phyloP scores from a whole-genome alignment of 208 protist species.

The Herpetomonas samuelpessoai region DNA sequence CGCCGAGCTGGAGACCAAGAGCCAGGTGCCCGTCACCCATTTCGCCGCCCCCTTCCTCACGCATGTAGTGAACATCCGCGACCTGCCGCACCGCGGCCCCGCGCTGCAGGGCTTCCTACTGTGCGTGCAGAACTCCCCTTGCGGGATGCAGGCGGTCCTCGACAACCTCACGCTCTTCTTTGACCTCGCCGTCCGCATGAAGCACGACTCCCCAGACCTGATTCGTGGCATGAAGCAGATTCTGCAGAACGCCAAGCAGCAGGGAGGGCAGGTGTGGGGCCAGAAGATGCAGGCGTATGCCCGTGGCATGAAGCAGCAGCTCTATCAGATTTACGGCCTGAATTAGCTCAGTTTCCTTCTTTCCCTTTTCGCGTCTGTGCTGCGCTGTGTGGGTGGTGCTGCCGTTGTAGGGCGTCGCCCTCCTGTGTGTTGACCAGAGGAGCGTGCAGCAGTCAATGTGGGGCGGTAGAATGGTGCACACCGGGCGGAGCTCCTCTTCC shows the following conservation, averaged over 20 bases:
- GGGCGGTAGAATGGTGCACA: too few species aligned
- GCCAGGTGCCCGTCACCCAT: slow-evolving; percentile 30
- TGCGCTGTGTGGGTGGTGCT: too few species aligned
- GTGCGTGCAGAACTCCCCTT: slow-evolving; percentile 34
- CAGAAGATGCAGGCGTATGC: slow-evolving; percentile 39
- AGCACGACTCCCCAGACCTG: slow-evolving; percentile 30
- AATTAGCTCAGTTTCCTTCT: slow-evolving; percentile 16
- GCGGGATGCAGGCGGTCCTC: slow-evolving; percentile 13
- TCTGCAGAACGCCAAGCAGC: slow-evolving; percentile 26
- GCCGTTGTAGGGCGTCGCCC: too few species aligned
- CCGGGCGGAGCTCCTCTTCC: not conserved
- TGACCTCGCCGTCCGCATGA: slow-evolving; percentile 55
- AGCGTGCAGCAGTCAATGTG: too few species aligned
- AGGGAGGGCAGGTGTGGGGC: slow-evolving; percentile 38
- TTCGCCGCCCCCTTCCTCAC: slow-evolving; percentile 65
- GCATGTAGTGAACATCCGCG: slow-evolving; percentile 75
- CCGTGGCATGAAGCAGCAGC: slow-evolving; percentile 38
- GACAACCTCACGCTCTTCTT: slow-evolving; percentile 52
- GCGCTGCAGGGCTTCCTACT: slow-evolving; percentile 60
- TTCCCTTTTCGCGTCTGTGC: not conserved
- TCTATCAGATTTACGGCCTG: slow-evolving; percentile 75
- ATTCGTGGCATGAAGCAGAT: slow-evolving; percentile 48
- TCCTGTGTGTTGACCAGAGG: too few species aligned
- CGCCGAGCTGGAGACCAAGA: slow-evolving; percentile 34
- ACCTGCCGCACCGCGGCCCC: slow-evolving; percentile 45